Evolutionary conservation across 768 basidiomycete genomes (phyloP).

Genomic region (Termitomyces sp.): DNA sequence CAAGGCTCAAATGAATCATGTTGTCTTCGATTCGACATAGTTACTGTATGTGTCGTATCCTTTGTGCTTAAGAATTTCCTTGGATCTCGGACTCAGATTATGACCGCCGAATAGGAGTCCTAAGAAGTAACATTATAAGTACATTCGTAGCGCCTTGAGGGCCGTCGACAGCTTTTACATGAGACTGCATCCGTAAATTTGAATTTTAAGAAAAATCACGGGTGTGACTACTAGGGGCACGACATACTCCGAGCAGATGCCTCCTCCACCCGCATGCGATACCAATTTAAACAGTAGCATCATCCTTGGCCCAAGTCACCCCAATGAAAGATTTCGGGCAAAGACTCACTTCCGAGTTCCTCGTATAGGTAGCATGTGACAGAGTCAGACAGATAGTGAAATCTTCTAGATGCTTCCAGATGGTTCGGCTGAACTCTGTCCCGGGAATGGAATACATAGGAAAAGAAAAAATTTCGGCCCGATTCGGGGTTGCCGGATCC

Average conservation of each 20-base stretch:
- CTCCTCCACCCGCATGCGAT: too few species aligned
- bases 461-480: background rate
- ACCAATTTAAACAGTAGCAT: too few species aligned
- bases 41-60: background rate
- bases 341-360: too few species aligned
- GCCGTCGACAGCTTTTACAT: too few species aligned
- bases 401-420: background rate
- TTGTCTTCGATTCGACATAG: background rate
- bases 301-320: too few species aligned
- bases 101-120: background rate
- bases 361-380: background rate
- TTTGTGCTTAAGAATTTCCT: background rate
- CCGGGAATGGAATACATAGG: background rate
- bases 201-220: too few species aligned
- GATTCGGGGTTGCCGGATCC: background rate
- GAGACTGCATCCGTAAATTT: too few species aligned
- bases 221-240: too few species aligned
- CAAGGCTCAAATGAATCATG: background rate
- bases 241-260: too few species aligned
- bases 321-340: too few species aligned
- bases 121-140: background rate
- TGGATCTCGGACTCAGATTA: background rate
- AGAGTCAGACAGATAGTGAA: background rate
- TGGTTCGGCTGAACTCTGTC: background rate
- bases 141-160: too few species aligned